phyloP scores from a whole-genome alignment of 1,139 yeast species.

The Hansenula anomala region DNA sequence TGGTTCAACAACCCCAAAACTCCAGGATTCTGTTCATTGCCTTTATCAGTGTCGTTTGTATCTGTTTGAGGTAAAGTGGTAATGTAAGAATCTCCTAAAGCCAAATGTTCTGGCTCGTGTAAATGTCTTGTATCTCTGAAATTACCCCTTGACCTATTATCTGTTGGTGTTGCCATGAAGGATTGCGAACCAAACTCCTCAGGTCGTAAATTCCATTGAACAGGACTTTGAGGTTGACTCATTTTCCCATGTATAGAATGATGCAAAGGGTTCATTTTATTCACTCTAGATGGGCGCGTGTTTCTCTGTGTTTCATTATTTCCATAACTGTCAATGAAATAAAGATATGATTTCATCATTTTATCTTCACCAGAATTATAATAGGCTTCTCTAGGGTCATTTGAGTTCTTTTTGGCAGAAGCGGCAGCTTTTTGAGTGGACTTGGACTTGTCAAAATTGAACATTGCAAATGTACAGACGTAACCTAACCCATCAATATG shows the following conservation, averaged over 20 bases:
- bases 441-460: conserved; percentile 52
- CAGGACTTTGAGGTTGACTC: conserved; percentile 3
- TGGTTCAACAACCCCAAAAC: conserved; percentile 83
- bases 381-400: conserved; percentile 32
- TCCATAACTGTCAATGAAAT: conserved; percentile 82
- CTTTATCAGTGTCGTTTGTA: conserved; percentile 28
- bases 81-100: conserved; percentile 24
- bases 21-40: conserved; percentile 49
- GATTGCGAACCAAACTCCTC: conserved; percentile 1
- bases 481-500: conserved; percentile 94
- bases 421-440: neutral
- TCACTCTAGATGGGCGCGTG: conserved; percentile 19
- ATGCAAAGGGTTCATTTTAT: conserved; percentile 13
- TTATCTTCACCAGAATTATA: conserved; percentile 68
- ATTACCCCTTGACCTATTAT: neutral
- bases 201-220: conserved; percentile 2
- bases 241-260: conserved; percentile 14
- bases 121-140: neutral
- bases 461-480: conserved; percentile 92
- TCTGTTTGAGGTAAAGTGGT: conserved; percentile 25
- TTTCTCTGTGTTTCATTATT: conserved; percentile 32
- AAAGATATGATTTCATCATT: conserved; percentile 86
- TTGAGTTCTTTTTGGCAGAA: conserved; percentile 22
- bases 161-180: neutral
- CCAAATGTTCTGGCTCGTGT: conserved; percentile 4